Evolutionary conservation across 148 eudicot species (phyloP).

Genomic region (Agrostemma githago): DNA sequence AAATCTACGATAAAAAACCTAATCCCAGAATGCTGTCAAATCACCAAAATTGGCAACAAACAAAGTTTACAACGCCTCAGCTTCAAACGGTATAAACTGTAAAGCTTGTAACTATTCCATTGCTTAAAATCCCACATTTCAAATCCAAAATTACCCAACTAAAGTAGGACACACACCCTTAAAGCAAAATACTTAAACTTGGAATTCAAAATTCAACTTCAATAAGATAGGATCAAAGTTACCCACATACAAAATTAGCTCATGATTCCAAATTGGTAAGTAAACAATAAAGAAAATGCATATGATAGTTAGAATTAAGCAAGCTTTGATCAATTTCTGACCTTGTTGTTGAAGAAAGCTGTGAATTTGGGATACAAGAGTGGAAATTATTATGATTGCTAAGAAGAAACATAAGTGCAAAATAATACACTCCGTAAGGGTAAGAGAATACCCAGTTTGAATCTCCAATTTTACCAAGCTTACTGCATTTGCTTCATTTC

Average conservation of each 20-base stretch:
- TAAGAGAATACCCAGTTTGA: conserved; percentile 22
- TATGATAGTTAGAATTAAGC: background rate
- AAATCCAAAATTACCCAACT: conserved; percentile 26
- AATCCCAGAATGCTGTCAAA: conserved; percentile 25
- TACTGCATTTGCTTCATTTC: conserved; percentile 25
- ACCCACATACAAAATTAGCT: conserved; percentile 16
- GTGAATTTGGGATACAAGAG: conserved; percentile 5
- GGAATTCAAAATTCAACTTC: conserved; percentile 25
- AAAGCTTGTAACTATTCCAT: conserved; percentile 29
- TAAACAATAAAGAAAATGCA: conserved; percentile 3
- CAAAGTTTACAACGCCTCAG: conserved; percentile 23
- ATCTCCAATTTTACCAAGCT: background rate
- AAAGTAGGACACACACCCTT: no score
- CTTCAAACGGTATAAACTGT: conserved; percentile 43
- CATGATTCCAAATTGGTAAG: conserved; percentile 9
- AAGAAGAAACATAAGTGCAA: conserved; percentile 21
- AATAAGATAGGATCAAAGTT: conserved; percentile 29
- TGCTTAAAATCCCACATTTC: conserved; percentile 36
- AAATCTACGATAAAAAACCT: conserved; percentile 18
- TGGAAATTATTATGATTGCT: background rate
- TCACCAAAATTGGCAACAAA: conserved; percentile 21
- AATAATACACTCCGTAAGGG: background rate
- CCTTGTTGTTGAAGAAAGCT: conserved; percentile 21
- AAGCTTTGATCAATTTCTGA: conserved; percentile 34
- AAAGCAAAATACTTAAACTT: conserved; percentile 1